Evolutionary conservation across 208 protist species (phyloP).

Genomic region (Acanthamoeba castellanii): DNA sequence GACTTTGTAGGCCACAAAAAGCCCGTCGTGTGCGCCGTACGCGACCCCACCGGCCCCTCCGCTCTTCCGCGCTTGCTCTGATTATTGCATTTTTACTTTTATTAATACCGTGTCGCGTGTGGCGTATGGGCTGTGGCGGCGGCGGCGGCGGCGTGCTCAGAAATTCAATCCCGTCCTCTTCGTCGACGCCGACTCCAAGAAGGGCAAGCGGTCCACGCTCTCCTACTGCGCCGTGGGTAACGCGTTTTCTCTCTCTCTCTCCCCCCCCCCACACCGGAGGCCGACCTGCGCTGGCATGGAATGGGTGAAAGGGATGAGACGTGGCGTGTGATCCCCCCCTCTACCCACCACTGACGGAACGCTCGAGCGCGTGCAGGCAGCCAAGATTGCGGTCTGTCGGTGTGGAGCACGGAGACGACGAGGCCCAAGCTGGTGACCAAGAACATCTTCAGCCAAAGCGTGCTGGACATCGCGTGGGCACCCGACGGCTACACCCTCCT

Average conservation of each 20-base stretch:
- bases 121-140: too few species aligned
- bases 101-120: background rate
- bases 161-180: conserved; percentile 76
- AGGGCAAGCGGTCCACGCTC: background rate
- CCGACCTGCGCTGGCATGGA: too few species aligned
- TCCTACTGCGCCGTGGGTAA: conserved; percentile 57
- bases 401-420: conserved; percentile 69
- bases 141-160: too few species aligned
- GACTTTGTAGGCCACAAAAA: conserved; percentile 81
- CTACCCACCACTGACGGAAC: background rate
- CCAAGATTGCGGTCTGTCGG: conserved; percentile 71
- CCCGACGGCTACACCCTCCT: conserved; percentile 77
- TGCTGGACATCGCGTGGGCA: conserved; percentile 78
- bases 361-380: conserved; percentile 42
- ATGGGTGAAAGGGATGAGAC: too few species aligned
- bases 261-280: background rate
- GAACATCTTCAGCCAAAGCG: conserved; percentile 70
- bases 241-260: background rate
- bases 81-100: background rate
- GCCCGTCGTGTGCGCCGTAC: conserved; percentile 63
- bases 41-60: background rate
- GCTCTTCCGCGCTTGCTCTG: background rate
- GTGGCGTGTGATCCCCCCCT: too few species aligned
- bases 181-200: conserved; percentile 9
- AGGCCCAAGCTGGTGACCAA: conserved; percentile 67